These are phyloP conservation scores for Oryza longistaminata DNA, from an alignment of 176 grass and related monocot species.

Conservation along the genomic window DNA sequence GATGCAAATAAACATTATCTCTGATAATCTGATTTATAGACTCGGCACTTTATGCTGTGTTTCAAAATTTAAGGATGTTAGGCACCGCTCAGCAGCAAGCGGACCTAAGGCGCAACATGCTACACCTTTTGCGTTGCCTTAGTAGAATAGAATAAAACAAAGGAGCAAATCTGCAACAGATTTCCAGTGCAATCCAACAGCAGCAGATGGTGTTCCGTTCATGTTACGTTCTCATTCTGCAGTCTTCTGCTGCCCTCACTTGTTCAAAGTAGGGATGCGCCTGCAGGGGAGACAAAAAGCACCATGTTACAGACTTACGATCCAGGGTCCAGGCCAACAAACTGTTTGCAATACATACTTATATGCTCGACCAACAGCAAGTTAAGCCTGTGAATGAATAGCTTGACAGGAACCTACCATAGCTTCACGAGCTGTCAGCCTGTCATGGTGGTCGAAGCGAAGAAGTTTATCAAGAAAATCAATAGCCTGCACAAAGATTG, in stretches of 20 bases:
- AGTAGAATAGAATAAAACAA: background rate
- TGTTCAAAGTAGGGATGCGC: slow-evolving; percentile 71
- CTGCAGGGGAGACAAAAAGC: slow-evolving; percentile 35
- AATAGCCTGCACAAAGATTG: slow-evolving; percentile 50
- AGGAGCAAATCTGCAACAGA: background rate
- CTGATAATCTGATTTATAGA: background rate
- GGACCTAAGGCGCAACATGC: background rate
- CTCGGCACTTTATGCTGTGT: background rate
- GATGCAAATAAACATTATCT: no score
- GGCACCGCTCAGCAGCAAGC: background rate
- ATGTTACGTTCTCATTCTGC: slow-evolving; percentile 49
- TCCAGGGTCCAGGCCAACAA: no score
- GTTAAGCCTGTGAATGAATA: background rate
- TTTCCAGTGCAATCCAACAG: background rate
- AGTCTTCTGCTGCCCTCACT: slow-evolving; percentile 71
- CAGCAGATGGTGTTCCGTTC: background rate
- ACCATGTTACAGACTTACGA: background rate
- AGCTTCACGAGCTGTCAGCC: slow-evolving; percentile 78
- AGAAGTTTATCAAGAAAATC: slow-evolving; percentile 92
- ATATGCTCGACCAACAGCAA: background rate
- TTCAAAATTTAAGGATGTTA: no score
- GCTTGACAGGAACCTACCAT: slow-evolving; percentile 53
- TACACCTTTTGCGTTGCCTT: background rate
- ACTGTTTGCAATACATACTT: no score
- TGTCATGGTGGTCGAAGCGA: slow-evolving; percentile 79